A percentile compares a stretch with the other conserved stretches of the same genome.
Evolutionary conservation across 768 basidiomycete species (phyloP).

Genomic region (Phylloporus rhodoxanthus): DNA sequence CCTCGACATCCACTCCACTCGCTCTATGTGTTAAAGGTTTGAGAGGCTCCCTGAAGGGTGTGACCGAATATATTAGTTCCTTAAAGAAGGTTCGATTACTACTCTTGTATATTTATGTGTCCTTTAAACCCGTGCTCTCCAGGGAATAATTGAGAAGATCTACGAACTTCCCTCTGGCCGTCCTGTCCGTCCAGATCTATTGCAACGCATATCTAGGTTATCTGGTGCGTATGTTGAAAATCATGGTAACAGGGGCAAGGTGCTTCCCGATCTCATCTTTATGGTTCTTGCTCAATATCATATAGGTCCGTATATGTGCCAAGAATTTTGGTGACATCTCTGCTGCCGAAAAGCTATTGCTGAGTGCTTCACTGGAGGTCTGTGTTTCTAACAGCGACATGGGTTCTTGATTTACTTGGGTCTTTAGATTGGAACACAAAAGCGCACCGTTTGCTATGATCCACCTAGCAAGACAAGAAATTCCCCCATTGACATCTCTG

Average conservation of each 20-base stretch:
- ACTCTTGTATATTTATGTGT: background rate
- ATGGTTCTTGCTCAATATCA: background rate
- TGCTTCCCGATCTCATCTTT: constrained; percentile 1
- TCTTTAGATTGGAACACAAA: constrained; percentile 13
- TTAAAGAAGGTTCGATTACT: constrained; percentile 42
- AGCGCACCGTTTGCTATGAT: constrained; percentile 26
- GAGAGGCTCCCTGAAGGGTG: constrained; percentile 43
- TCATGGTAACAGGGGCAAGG: constrained; percentile 41
- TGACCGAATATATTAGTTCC: constrained; percentile 41
- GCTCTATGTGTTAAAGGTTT: constrained; percentile 56
- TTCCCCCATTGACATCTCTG: constrained; percentile 25
- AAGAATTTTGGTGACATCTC: constrained; percentile 35
- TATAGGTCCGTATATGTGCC: constrained; percentile 54
- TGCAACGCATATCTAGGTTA: constrained; percentile 62
- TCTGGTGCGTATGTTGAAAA: constrained; percentile 61
- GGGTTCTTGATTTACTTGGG: constrained; percentile 3
- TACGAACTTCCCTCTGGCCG: constrained; percentile 41
- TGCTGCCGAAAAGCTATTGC: constrained; percentile 47
- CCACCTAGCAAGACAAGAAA: constrained; percentile 25
- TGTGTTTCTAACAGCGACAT: constrained; percentile 1
- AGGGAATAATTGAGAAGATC: constrained; percentile 30
- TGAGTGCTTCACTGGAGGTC: constrained; percentile 52
- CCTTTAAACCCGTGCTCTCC: background rate
- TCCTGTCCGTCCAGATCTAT: constrained; percentile 40
- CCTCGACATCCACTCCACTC: constrained; percentile 51